Evolutionary conservation across 2,329 filamentous ascomycete species (phyloP), one percentile per base, ranked within the genome.

Genomic region (Phoma sp.): DNA sequence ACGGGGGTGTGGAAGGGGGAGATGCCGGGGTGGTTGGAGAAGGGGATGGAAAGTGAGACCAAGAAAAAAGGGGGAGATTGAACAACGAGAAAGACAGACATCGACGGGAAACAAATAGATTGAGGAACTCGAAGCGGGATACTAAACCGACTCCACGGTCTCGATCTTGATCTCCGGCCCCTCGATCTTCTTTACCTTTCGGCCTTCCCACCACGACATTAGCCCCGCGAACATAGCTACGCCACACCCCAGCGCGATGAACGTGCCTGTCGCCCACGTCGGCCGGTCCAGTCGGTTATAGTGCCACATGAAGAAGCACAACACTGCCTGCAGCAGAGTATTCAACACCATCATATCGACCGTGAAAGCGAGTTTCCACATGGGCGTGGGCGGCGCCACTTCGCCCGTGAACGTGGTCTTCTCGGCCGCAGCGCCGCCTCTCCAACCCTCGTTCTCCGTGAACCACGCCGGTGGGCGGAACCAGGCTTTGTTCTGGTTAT

Each of bases 231-330:
- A 68, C 14, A 82, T 88, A 4, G 87, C 87, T 3, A 88, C 85
- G 13, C 87, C 80, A 65, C 86, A 91, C 2, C 86, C 90, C 6
- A 93, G 69, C 2, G 83, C 89, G 18, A 96, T 88, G 68, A 95
- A 90, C 0, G 56, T 59, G 0, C 60, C 60, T 30, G 90, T 93
- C 9, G 86, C 83, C 90, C 90, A 95, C 24, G 83, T 82, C 0
- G 91, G 90, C 13, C 91, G 80, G 23, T 88, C 77, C 66, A 86
- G 86, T 11, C 89, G 79, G 66, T 90, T 89, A 72, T 89, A 79
- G 1, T 84, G 86, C 89, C 90, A 96, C 91, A 96, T 96, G 75
- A 91, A 89, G 1, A 83, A 87, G 4, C 85, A 89, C 4, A 96
- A 80, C 18, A 85, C 82, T 24, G 81, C 82, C 73, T 96, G 91